phyloP scores from a whole-genome alignment of 345 rosid species.

The Kernera saxatilis region DNA sequence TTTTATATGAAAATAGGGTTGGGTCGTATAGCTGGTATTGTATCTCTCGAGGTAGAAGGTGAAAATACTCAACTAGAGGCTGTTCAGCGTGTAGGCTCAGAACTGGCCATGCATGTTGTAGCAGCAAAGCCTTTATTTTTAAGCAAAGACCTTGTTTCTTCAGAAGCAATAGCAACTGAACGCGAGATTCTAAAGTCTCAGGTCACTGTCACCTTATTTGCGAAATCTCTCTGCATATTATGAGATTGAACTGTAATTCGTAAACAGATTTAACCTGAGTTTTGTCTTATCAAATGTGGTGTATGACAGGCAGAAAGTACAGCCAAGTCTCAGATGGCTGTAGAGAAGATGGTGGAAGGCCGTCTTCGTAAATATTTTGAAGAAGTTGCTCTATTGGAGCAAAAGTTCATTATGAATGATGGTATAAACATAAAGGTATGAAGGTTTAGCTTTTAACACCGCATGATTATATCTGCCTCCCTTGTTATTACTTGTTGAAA shows the following conservation, averaged over 20 bases:
- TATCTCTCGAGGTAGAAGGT: constrained; percentile 71
- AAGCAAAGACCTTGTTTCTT: constrained; percentile 61
- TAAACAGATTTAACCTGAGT: not conserved
- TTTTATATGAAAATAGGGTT: constrained; percentile 47
- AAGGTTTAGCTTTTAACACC: not conserved
- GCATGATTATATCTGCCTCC: not conserved
- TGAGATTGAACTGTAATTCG: not conserved
- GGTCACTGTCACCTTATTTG: constrained; percentile 37
- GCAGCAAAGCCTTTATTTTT: constrained; percentile 87
- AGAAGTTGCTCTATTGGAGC: constrained; percentile 89
- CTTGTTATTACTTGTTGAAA: not conserved
- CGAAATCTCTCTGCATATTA: not conserved
- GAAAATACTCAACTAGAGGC: constrained; percentile 49
- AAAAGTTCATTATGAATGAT: constrained; percentile 79
- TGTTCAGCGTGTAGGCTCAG: constrained; percentile 68
- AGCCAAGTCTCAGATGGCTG: constrained; percentile 68
- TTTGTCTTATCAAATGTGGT: constrained; percentile 1
- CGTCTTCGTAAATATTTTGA: constrained; percentile 89
- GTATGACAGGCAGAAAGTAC: constrained; percentile 78
- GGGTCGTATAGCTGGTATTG: constrained; percentile 88
- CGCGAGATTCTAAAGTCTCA: constrained; percentile 88
- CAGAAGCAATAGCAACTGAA: constrained; percentile 72
- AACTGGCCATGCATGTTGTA: constrained; percentile 95
- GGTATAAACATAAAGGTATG: constrained; percentile 62
- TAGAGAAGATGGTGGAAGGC: constrained; percentile 97